Evolutionary conservation across 2,329 filamentous ascomycete genomes (phyloP).

Genomic region (Magnaporthales sp.): DNA sequence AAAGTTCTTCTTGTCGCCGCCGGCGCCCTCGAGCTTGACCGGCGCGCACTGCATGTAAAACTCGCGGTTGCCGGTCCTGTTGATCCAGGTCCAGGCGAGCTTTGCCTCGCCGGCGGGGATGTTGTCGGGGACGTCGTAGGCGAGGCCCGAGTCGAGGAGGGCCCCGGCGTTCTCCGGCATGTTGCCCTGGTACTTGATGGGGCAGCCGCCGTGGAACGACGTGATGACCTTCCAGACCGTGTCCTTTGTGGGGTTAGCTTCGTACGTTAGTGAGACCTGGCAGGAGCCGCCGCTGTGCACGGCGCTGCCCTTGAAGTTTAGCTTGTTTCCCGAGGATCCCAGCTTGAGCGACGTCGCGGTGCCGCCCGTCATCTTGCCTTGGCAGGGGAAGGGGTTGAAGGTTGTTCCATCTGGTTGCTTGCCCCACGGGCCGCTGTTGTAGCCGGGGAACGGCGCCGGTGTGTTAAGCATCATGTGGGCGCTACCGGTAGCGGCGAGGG

Average conservation of each 20-base stretch:
- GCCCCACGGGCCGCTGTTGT: conserved; percentile 62
- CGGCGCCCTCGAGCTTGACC: conserved; percentile 46
- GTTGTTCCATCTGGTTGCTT: conserved; percentile 12
- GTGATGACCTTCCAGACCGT: conserved; percentile 84
- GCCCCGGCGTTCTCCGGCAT: conserved; percentile 34
- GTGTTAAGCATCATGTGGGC: conserved; percentile 70
- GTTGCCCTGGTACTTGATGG: conserved; percentile 51
- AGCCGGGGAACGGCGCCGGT: conserved; percentile 52
- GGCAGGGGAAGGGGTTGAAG: conserved; percentile 71
- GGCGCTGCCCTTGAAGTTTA: conserved; percentile 63
- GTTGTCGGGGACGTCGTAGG: conserved; percentile 62
- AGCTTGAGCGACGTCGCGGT: conserved; percentile 52
- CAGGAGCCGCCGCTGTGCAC: conserved; percentile 89
- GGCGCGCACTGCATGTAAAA: conserved; percentile 97
- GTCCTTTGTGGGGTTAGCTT: conserved; percentile 55
- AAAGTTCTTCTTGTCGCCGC: conserved; percentile 43
- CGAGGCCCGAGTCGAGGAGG: conserved; percentile 44
- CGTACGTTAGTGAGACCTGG: conserved; percentile 79
- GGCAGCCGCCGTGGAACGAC: conserved; percentile 80
- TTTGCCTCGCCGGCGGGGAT: conserved; percentile 70
- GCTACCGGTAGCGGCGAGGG: conserved; percentile 47
- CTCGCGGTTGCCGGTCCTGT: conserved; percentile 84
- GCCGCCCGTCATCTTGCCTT: conserved; percentile 42
- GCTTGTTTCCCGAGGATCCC: conserved; percentile 46
- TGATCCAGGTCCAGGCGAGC: conserved; percentile 92